Percentiles rank a stretch among this genome's conserved stretches.
phyloP scores from a whole-genome alignment of 306 rosid species.

The Potentilla sterilis region DNA sequence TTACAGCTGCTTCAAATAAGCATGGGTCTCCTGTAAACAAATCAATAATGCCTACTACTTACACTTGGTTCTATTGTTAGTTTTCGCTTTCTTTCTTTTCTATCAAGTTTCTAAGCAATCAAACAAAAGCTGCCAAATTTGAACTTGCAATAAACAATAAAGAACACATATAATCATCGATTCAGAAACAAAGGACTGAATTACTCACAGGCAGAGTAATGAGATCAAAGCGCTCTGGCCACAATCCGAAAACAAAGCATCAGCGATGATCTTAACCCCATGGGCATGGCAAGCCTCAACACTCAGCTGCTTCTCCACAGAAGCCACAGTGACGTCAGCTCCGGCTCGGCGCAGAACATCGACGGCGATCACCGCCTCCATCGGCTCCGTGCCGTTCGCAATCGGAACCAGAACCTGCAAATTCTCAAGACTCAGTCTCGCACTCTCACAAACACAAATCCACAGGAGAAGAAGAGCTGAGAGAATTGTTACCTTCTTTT shows the following conservation, averaged over 20 bases:
- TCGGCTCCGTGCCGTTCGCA: constrained; percentile 87
- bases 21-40: neutral
- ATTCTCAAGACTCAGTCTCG: neutral
- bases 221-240: constrained; percentile 58
- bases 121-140: constrained; percentile 4
- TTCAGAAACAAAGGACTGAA: neutral
- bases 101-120: neutral
- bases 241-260: constrained; percentile 61
- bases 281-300: constrained; percentile 54
- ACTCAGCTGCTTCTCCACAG: constrained; percentile 55
- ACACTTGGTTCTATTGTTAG: neutral
- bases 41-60: neutral
- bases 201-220: constrained; percentile 64
- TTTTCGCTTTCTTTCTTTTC: neutral
- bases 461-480: no score
- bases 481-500: constrained; percentile 6
- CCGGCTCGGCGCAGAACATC: constrained; percentile 93
- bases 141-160: neutral
- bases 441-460: no score
- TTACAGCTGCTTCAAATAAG: neutral
- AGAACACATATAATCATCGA: neutral
- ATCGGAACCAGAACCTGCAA: constrained; percentile 73
- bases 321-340: constrained; percentile 83
- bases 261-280: constrained; percentile 74
- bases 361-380: constrained; percentile 78